Base-by-base conservation (phyloP, 139 green algal species). In the Cymbomonas tetramitiformis region DNA sequence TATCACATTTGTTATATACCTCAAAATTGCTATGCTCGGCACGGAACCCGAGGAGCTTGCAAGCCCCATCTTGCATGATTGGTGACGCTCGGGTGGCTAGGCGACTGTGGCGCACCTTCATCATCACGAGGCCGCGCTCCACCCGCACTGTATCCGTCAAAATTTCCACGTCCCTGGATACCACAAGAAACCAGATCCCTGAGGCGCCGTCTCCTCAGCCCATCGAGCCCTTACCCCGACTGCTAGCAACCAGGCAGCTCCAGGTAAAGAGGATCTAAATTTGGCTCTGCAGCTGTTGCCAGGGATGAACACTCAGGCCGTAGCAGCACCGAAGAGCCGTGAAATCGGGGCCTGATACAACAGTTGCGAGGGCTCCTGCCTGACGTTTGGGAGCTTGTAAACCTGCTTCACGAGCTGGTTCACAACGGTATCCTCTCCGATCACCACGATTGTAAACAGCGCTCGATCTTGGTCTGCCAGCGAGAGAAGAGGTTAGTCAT, bases 301-400 rank as follows among this genome's bases (percentile, higher is more conserved):
- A n/a, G n/a, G n/a, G n/a, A n/a, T n/a, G n/a, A n/a, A n/a, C n/a
- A n/a, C n/a, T n/a, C n/a, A n/a, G n/a, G n/a, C n/a, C n/a, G n/a
- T n/a, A n/a, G 46, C 15, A 15, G 46, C 19, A 38, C 23, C 18
- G 18, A 54, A 54, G 36, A n/a, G 18, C 28, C 28, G 50, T 10
- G 50, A 19, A 12, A 21, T 29, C 9, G 34, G 15, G n/a, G 40
- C 38, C 25, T 7, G 53, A 39, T 28, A 12, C 25, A 23, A 26
- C 53, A 12, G 23, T 57, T 41, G n/a, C n/a, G n/a, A n/a, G n/a
- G n/a, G n/a, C n/a, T n/a, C n/a, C 46, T 62, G 56, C 4, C 79
- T 74, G 60, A 96, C 87, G 49, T 95, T 96, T n/a, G 94, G 85
- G 61, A 96, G 76, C 75, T 97, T 96, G 48, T 75, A 69, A 44